Evolutionary conservation across 768 basidiomycete genomes (phyloP), one percentile per base, ranked within the genome.

Genomic region (Termitomyces sp.): DNA sequence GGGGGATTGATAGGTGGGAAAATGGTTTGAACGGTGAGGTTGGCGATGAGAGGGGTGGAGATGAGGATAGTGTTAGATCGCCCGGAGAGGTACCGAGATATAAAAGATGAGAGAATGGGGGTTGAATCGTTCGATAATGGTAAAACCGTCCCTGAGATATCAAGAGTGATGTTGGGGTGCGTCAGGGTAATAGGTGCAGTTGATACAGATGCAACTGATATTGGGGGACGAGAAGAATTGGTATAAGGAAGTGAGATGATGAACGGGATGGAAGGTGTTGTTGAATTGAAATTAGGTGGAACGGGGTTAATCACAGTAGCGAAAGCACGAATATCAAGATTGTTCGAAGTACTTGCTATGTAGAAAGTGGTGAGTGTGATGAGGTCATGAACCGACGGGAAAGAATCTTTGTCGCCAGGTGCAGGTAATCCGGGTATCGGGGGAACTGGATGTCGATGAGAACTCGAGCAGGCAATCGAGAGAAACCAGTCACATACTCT

Each of bases 1-100:
- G 78, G 81, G 5, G 86, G 84, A 50, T 78, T 71, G 1, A 88
- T 89, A 0, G 83, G 81, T 3, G 92, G 92, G 67, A 94, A 93
- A 1, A 75, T 71, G 18, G 83, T 76, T 32, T 80, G 67, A 11
- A 84, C 65, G 22, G 74, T 64, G 32, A 87, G 68, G 39, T 71
- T 76, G 0, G 86, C 82, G 57, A 87, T 67, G n/a, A 87, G 71
- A 0, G 85, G 79, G 1, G 83, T 78, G 0, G 82, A 79, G 49
- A 93, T 81, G 46, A 81, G 66, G 66, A 93, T 84, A 13, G 81
- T 78, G 49, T 88, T 87, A 52, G 75, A 70, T 65, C 79, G 61
- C 15, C 79, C 84, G 6, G 87, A 84, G 40, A 92, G 79, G 68
- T 87, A 91, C 44, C 81, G 80, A 20, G 81, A 77, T n/a, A 89